Conservation (phyloP, 805 yeast species). For the Pichia gijzeniarum region DNA sequence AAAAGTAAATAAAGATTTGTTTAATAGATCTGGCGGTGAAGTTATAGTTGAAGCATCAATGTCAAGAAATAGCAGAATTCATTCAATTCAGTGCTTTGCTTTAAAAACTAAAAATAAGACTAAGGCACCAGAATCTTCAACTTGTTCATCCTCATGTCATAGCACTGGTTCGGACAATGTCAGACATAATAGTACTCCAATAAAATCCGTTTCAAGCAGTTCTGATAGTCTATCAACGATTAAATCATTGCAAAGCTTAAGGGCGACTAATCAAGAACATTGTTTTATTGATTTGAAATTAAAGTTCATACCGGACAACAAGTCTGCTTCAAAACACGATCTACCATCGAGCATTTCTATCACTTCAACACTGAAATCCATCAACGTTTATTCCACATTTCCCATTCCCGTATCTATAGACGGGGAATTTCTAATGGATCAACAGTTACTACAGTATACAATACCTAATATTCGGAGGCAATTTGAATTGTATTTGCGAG, state of each 20-base stretch:
- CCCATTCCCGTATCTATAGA: constrained; percentile 8
- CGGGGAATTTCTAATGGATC: constrained; percentile 10
- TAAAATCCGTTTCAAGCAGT: not conserved
- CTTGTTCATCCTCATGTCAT: too few species aligned
- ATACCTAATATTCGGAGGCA: constrained; percentile 5
- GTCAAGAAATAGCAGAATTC: constrained; percentile 3
- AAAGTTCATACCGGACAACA: not conserved
- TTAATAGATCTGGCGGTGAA: constrained; percentile 5
- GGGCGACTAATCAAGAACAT: constrained; percentile 1
- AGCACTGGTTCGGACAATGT: too few species aligned
- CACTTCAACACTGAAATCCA: not conserved
- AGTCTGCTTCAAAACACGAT: not conserved
- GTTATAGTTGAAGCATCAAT: constrained; percentile 6
- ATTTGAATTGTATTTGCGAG: not conserved
- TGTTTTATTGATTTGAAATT: constrained; percentile 7
- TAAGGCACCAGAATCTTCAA: too few species aligned
- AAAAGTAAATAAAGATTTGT: constrained; percentile 2
- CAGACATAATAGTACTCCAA: constrained; percentile 1
- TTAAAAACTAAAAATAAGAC: not conserved
- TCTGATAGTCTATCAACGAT: not conserved
- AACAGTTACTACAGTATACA: constrained; percentile 7
- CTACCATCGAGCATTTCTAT: constrained; percentile 4
- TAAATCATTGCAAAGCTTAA: constrained; percentile 1
- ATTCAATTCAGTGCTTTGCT: constrained; percentile 2
- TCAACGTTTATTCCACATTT: constrained; percentile 3